Evolutionary conservation across 1,139 yeast species (phyloP), one percentile per base, ranked within the genome.

Genomic region (Geotrichum bryndzae): DNA sequence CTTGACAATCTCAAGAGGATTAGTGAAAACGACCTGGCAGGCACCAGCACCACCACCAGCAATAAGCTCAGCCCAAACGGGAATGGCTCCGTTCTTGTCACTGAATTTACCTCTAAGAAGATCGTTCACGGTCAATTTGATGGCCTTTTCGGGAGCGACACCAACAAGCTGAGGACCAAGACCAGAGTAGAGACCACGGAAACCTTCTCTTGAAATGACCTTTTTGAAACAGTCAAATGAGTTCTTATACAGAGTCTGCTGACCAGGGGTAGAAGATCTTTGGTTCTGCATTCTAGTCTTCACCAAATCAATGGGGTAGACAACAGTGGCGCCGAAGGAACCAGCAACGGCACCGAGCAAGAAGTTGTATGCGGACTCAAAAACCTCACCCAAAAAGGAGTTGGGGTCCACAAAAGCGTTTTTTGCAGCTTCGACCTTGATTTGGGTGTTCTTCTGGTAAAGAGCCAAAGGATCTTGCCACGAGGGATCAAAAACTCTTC

Each of bases 221-320:
- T 91, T 91, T 60, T 81, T 79, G 74, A 91, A 87, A 77, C 98
- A 94, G 74, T 94, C 98, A 38, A 86, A 66, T 8, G 97, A 91
- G 72, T 89, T 91, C 67, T 83, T 84, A 76, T 94, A 94, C 58
- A 81, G 76, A 57, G 77, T 73, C 63, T 73, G 74, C 63, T 73
- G 77, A 52, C 81, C 81, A 25, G 90, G 82, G 52, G 87, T 79
- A 25, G 79, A 76, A 65, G 85, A 83, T 68, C 91, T 84, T 78
- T 94, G 98, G 66, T 96, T 96, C 77, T 94, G 99, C 96, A 94
- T 90, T 75, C 98, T 84, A 3, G 99, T 94, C 79, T 94, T 94
- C 67, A 94, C 94, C 74, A 94, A 81, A 77, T 94, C 99, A 69
- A 94, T 94, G 54, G 99, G 99, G 73, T 94, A 94, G 54, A 94